Base-by-base conservation (phyloP, 345 rosid genomes). In the Aquilaria yunnanensis region DNA sequence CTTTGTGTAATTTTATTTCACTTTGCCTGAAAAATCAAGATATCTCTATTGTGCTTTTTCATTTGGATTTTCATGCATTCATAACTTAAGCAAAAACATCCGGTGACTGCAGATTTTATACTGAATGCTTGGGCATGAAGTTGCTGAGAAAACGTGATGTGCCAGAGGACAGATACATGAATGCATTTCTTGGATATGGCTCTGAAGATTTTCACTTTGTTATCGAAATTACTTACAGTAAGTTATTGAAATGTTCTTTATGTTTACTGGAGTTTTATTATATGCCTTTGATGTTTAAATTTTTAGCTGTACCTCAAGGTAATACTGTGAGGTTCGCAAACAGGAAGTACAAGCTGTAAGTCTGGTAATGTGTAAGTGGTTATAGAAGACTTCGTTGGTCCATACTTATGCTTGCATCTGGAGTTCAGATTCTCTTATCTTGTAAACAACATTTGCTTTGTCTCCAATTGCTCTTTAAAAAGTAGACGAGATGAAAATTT, bases 111-210 rank as follows among this genome's bases (percentile, higher is more conserved):
- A 94, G 99, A 71, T 94, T 94, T 70, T 91, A 91, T 71, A 94
- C 93, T 2, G 97, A 91, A 68, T 94, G 99, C 80, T 73, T 94
- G 56, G 97, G 99, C 56, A 94, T 94, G 99, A 94, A 94, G 88
- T 82, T 94, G 64, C 74, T 94, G 52, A 77, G 99, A 12, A 94
- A 94, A 72, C 97, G 96, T 57, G 99, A 94, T 72, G 89, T 94
- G 73, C 97, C 99, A 0, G 99, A 94, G 78, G 99, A 94, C 73
- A 94, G 85, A 70, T 91, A 94, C 67, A 86, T 88, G 0, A 94
- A 94, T 79, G 99, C 97, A 14, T 94, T 94, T 64, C 99, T 94
- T 62, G 99, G 99, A 67, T 94, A 88, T 74, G 99, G 99, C 31
- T 96, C 97, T 3, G 97, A 94, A 72, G 99, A 94, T 76, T 86